Conservation (phyloP, 805 yeast genomes). For the Hagleromyces aurorensis region DNA sequence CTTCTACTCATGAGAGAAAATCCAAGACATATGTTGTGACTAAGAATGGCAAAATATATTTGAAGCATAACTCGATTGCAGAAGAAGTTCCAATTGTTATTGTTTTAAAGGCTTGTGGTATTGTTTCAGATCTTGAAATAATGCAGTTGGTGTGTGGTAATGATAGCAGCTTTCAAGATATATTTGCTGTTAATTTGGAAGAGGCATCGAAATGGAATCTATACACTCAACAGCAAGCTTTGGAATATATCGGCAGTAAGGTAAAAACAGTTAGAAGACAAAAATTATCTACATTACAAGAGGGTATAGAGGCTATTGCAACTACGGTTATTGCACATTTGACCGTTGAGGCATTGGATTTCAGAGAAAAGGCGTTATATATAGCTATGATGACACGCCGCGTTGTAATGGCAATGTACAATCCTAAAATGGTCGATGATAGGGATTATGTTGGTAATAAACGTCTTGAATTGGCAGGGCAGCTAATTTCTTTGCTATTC, state of each 20-base stretch:
- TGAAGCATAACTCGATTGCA: constrained; percentile 90
- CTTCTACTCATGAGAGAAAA: constrained; percentile 96
- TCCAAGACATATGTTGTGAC: constrained; percentile 95
- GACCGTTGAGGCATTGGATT: constrained; percentile 74
- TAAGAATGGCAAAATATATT: constrained; percentile 77
- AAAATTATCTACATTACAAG: constrained; percentile 72
- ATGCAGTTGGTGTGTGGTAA: constrained; percentile 92
- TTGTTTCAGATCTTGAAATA: constrained; percentile 85
- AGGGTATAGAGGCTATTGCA: constrained; percentile 94
- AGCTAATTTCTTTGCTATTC: constrained; percentile 85
- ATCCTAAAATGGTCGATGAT: constrained; percentile 94
- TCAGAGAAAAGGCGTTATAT: constrained; percentile 89
- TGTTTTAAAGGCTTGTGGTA: constrained; percentile 90
- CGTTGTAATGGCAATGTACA: constrained; percentile 90
- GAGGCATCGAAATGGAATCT: constrained; percentile 83
- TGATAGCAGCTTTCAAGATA: constrained; percentile 80
- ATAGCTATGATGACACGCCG: constrained; percentile 95
- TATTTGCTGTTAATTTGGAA: constrained; percentile 88
- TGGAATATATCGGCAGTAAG: constrained; percentile 81
- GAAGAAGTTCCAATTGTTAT: constrained; percentile 95
- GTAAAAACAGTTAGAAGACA: constrained; percentile 93
- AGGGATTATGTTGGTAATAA: constrained; percentile 98
- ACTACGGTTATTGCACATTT: constrained; percentile 95
- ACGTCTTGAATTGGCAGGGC: constrained; percentile 95
- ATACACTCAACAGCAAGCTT: constrained; percentile 88